Evolutionary conservation across 2,329 filamentous ascomycete species (phyloP), one percentile per base, ranked within the genome.

Genomic region (Geosmithia morbida): DNA sequence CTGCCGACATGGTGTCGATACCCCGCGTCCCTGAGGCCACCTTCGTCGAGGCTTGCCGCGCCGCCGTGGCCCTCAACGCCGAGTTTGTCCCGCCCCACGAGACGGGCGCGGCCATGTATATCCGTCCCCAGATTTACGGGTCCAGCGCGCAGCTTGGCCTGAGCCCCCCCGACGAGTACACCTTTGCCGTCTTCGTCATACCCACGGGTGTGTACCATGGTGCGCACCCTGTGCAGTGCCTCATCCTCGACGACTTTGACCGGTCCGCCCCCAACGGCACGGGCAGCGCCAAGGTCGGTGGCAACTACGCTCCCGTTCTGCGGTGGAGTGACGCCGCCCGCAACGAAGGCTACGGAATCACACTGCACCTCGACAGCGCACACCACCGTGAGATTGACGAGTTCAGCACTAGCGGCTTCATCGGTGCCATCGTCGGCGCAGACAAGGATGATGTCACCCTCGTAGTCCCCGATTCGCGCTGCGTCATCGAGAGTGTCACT

Each of bases 161-260:
- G 18, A 85, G 72, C 52, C 85, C 90, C 7, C 87, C 89, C 0
- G 88, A 96, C 50, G 88, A 94, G 67, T 97, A 95, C 68, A 89
- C 80, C 0, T 94, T 97, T 59, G 78, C 77, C 51, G 88, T 97
- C 22, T 97, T 84, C 59, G 89, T 94, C 11, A 74, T 95, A 61
- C 90, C 90, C 1, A 94, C 87, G 1, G 90, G 90, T 7, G 88
- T 95, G 16, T 97, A 96, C 69, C 90, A 97, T 65, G 90, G 92
- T 39, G 79, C 83, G 0, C 79, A 88, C 55, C 87, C 90, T 0
- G 87, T 95, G n/a, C 81, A 85, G 58, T 87, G 85, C 2, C 68
- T 96, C 47, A 85, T 97, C 50, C 73, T 97, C 2, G 90, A 97
- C 58, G 83, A 92, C 29, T 97, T 97, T 61, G 90, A 97, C 64